These are phyloP conservation scores for Iris pallida DNA, from an alignment of 116 monocot species.

Conservation along the genomic window DNA sequence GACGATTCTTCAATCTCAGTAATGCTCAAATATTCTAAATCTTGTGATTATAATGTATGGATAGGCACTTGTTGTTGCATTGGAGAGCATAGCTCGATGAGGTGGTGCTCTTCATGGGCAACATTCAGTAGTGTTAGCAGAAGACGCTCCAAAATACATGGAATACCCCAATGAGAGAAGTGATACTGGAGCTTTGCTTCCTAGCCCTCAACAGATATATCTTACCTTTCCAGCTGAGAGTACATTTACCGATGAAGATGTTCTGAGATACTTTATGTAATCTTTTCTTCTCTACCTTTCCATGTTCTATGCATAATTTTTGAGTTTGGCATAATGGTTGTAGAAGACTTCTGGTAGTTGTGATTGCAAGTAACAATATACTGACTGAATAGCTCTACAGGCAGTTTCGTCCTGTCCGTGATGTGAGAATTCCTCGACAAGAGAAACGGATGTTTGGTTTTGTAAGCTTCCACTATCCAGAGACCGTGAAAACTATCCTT, in stretches of 20 bases:
- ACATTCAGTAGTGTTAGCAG: constrained; percentile 38
- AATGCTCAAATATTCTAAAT: constrained; percentile 16
- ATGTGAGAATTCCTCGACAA: constrained; percentile 96
- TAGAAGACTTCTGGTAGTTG: background rate
- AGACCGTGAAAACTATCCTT: too few species aligned
- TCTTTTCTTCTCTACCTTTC: background rate
- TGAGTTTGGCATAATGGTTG: too few species aligned
- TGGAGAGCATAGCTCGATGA: too few species aligned
- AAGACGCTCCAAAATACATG: constrained; percentile 49
- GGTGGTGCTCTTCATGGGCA: constrained; percentile 12
- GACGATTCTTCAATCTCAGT: constrained; percentile 96
- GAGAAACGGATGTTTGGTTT: constrained; percentile 97
- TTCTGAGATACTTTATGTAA: too few species aligned
- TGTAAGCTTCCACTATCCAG: constrained; percentile 73
- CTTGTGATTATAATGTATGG: background rate
- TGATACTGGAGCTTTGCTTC: constrained; percentile 14
- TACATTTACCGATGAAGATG: constrained; percentile 82
- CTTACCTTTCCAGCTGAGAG: constrained; percentile 96
- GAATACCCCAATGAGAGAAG: constrained; percentile 19
- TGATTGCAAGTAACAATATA: background rate
- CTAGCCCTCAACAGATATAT: constrained; percentile 90
- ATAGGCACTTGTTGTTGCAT: background rate
- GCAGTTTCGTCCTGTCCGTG: constrained; percentile 87
- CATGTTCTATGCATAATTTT: background rate
- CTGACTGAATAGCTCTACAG: constrained; percentile 35